Conservation (phyloP, 202 grass and related monocot species). For the Bolboschoenoplectus hybrid region DNA sequence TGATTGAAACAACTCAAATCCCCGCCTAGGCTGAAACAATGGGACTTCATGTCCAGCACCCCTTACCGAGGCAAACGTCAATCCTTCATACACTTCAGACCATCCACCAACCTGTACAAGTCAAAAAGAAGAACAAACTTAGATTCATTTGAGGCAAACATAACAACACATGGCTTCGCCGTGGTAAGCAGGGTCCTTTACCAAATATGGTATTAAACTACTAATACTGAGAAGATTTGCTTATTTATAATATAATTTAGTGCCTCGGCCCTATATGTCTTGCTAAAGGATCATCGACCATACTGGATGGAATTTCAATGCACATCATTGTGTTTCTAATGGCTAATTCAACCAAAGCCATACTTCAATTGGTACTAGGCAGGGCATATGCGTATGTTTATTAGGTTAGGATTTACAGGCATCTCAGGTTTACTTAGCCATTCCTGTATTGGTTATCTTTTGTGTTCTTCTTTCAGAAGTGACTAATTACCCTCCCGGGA, state of each 20-base stretch:
- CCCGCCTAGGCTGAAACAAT: conserved; percentile 74
- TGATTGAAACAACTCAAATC: conserved; percentile 67
- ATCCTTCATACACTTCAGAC: conserved; percentile 87
- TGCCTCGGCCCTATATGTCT: neutral
- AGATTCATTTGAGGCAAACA: neutral
- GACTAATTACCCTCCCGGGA: neutral
- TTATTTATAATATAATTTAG: conserved; percentile 1
- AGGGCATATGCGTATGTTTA: neutral
- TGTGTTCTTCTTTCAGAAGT: neutral
- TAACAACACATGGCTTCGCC: neutral
- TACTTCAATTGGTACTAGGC: neutral
- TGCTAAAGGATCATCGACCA: neutral
- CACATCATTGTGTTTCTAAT: neutral
- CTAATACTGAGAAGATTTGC: neutral
- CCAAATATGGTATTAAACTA: neutral
- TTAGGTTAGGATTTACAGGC: neutral
- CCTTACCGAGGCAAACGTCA: conserved; percentile 86
- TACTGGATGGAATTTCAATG: neutral
- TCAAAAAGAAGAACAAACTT: neutral
- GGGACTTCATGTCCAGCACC: conserved; percentile 96
- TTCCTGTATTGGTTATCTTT: neutral
- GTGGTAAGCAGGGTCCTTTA: neutral
- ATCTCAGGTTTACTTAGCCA: neutral
- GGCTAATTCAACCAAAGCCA: neutral
- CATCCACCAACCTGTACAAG: conserved; percentile 75